Evolutionary conservation across 2,329 filamentous ascomycete genomes (phyloP), one percentile per base, ranked within the genome.

Genomic region (Fusarium sp.): DNA sequence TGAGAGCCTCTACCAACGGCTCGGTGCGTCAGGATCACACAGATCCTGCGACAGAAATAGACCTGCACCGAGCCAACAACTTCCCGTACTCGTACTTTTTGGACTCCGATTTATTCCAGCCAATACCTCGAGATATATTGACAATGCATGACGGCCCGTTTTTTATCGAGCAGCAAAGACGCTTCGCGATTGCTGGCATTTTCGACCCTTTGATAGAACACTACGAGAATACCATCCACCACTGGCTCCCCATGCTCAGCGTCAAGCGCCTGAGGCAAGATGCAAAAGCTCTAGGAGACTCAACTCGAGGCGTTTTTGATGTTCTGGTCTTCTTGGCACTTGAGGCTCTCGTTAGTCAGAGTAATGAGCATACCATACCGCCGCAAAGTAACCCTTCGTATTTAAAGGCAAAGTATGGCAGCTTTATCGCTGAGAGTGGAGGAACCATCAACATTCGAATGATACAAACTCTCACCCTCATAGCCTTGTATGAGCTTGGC

Each of bases 231-330:
- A 10, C 44, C 2, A 40, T 52, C 3, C 44, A 56, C 34, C 15
- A 33, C 1, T 56, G 45, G 53, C 16, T 56, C 0, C 34, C 53
- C 11, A 33, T 56, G 1, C 26, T 56, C 0, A 51, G 34, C 0
- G 0, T 40, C 3, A 56, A 56, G 15, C 44, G 44, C 4, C 7
- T 52, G 0, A 30, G 9, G n/a, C 40, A 47, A 45, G 7, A n/a
- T 0, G 7, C 28, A 15, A 2, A 28, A n/a, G n/a, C n/a, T n/a
- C n/a, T n/a, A n/a, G n/a, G 0, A 8, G 1, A 11, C 13, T 1
- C 37, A 38, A 8, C 8, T 56, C 2, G 28, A 15, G n/a, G n/a
- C n/a, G n/a, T n/a, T n/a, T n/a, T n/a, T n/a, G n/a, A n/a, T n/a
- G n/a, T n/a, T n/a, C n/a, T n/a, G n/a, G n/a, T n/a, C n/a, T n/a